phyloP scores from a whole-genome alignment of 805 yeast genomes.

The Komagataella phaffii region DNA sequence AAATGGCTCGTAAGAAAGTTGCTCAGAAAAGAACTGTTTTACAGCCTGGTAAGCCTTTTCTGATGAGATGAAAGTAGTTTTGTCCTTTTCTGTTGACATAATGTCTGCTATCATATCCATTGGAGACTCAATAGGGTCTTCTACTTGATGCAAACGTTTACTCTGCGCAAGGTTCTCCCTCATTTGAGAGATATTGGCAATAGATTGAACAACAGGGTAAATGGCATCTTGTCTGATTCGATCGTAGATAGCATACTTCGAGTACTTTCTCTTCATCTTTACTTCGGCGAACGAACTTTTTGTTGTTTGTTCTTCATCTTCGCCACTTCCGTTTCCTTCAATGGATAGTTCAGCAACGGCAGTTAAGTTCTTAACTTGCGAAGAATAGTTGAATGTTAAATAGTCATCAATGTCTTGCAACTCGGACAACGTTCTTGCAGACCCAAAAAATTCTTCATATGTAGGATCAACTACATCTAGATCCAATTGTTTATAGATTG shows the following conservation, averaged over 20 bases:
- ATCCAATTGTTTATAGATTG: slow-evolving; percentile 42
- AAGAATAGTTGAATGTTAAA: slow-evolving; percentile 59
- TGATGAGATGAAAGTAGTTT: slow-evolving; percentile 37
- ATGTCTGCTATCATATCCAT: slow-evolving; percentile 36
- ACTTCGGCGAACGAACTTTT: slow-evolving; percentile 8
- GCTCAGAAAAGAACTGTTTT: slow-evolving; percentile 64
- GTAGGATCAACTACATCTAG: slow-evolving; percentile 46
- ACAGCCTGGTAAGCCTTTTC: slow-evolving; percentile 61
- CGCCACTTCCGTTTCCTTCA: background rate
- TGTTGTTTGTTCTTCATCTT: background rate
- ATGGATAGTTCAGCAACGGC: slow-evolving; percentile 7
- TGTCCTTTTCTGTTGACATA: slow-evolving; percentile 11
- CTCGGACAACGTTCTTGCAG: slow-evolving; percentile 56
- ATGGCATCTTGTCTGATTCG: slow-evolving; percentile 52
- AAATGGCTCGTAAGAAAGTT: slow-evolving; percentile 68
- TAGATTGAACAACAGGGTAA: slow-evolving; percentile 50
- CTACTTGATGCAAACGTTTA: slow-evolving; percentile 57
- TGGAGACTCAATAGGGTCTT: slow-evolving; percentile 53
- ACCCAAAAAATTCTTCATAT: slow-evolving; percentile 38
- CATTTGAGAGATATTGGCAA: slow-evolving; percentile 69
- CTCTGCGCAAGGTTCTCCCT: slow-evolving; percentile 69
- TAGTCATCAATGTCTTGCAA: slow-evolving; percentile 82
- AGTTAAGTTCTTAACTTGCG: slow-evolving; percentile 32
- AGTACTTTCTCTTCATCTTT: slow-evolving; percentile 32
- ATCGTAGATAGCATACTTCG: slow-evolving; percentile 50